Conservation (phyloP, 352 stramenopile genomes). For the Pythium rhizo-oryzae region DNA sequence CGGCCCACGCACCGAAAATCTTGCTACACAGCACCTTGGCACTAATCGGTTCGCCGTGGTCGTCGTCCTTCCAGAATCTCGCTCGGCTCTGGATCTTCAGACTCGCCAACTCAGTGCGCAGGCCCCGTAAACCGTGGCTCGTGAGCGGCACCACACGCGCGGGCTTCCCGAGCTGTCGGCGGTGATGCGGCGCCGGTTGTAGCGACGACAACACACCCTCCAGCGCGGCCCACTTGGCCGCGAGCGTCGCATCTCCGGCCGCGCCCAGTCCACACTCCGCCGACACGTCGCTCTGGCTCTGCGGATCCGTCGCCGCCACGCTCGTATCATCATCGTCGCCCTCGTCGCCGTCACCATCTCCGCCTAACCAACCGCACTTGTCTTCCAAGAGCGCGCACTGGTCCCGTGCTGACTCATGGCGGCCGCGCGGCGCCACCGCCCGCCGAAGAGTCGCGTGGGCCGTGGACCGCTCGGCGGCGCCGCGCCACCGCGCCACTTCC, state of each 20-base stretch:
- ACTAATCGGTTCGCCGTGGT: not conserved
- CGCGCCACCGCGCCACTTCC: slow-evolving; percentile 14
- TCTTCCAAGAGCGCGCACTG: no score
- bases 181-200: not conserved
- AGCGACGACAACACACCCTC: slow-evolving; percentile 12
- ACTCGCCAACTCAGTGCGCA: not conserved
- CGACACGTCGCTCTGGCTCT: slow-evolving; percentile 10
- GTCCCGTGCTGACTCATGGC: not conserved
- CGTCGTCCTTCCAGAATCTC: not conserved
- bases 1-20: slow-evolving; percentile 1
- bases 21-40: not conserved
- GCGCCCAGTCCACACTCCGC: not conserved
- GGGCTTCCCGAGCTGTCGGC: not conserved
- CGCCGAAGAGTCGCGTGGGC: slow-evolving; percentile 11
- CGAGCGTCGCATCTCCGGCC: not conserved
- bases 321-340: not conserved
- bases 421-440: not conserved
- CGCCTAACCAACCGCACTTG: no score
- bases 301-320: not conserved
- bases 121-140: not conserved
- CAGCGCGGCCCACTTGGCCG: slow-evolving; percentile 17
- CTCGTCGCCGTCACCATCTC: not conserved
- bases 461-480: slow-evolving; percentile 11
- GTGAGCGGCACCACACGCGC: not conserved
- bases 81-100: not conserved